These are phyloP conservation scores for Cenococcum geophilum DNA, from an alignment of 495 filamentous ascomycete genomes.

Conservation along the genomic window DNA sequence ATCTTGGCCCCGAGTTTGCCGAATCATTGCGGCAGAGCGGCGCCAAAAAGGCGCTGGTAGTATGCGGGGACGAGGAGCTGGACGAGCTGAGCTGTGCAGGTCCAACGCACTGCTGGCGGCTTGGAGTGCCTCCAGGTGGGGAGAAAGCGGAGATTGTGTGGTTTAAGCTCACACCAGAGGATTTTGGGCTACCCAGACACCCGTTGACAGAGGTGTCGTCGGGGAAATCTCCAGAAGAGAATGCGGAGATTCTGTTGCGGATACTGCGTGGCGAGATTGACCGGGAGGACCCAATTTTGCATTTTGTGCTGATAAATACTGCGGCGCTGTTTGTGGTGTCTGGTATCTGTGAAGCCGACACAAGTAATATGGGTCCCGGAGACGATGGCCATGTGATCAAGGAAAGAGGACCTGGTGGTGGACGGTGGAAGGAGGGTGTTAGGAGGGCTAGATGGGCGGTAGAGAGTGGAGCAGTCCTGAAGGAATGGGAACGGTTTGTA, in stretches of 20 bases:
- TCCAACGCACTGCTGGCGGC: constrained; percentile 76
- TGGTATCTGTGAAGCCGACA: constrained; percentile 79
- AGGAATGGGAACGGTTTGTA: constrained; percentile 48
- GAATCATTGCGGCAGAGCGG: constrained; percentile 75
- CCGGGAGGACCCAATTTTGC: constrained; percentile 73
- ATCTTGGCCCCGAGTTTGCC: constrained; percentile 79
- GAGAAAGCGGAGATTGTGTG: constrained; percentile 55
- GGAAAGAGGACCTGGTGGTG: constrained; percentile 74
- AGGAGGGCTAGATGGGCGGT: constrained; percentile 77
- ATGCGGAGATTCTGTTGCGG: constrained; percentile 71
- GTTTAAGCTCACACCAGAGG: constrained; percentile 67
- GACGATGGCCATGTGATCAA: constrained; percentile 66
- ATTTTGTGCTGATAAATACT: constrained; percentile 91
- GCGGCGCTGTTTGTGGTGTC: constrained; percentile 77
- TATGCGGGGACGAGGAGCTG: constrained; percentile 89
- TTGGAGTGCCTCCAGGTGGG: constrained; percentile 53
- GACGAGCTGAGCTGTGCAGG: constrained; percentile 93
- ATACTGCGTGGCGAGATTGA: constrained; percentile 68
- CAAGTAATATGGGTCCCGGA: constrained; percentile 67
- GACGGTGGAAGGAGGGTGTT: constrained; percentile 89
- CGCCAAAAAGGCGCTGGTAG: constrained; percentile 75
- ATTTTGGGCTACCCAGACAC: constrained; percentile 79
- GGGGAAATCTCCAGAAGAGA: constrained; percentile 79
- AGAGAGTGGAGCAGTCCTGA: constrained; percentile 71
- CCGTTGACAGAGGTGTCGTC: constrained; percentile 70